These are phyloP conservation scores for Nigrospora osmanthi DNA, from an alignment of 2,329 filamentous ascomycete genomes.

Conservation along the genomic window DNA sequence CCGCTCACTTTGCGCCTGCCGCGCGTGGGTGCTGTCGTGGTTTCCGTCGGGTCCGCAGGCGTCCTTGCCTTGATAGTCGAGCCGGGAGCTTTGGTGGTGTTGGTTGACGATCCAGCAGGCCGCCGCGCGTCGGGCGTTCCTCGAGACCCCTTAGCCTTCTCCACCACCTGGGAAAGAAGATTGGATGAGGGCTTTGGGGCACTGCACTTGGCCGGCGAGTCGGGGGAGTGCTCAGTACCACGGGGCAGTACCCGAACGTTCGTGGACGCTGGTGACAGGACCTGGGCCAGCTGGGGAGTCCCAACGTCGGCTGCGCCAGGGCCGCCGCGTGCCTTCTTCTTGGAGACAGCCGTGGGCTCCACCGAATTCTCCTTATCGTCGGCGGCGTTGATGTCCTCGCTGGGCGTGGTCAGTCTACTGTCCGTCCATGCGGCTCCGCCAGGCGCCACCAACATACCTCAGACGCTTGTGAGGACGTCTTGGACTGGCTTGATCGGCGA, in stretches of 20 bases:
- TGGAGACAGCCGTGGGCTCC: conserved; percentile 53
- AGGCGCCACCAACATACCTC: conserved; percentile 31
- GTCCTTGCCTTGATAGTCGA: conserved; percentile 23
- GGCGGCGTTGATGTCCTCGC: conserved; percentile 53
- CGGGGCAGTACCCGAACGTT: conserved; percentile 65
- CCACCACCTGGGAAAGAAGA: conserved; percentile 48
- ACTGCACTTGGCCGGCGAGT: conserved; percentile 53
- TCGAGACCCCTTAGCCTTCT: conserved; percentile 51
- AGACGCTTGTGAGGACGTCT: conserved; percentile 35
- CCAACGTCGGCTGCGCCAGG: conserved; percentile 30
- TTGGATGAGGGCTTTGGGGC: conserved; percentile 30
- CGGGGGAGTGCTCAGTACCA: conserved; percentile 34
- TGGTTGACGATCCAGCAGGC: conserved; percentile 33
- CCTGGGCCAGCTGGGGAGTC: conserved; percentile 41
- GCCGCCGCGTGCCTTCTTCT: conserved; percentile 53
- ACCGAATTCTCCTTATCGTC: conserved; percentile 70
- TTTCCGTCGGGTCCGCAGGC: conserved; percentile 26
- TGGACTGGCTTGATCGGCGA: conserved; percentile 12
- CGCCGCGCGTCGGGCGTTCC: conserved; percentile 36
- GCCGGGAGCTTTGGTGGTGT: conserved; percentile 25
- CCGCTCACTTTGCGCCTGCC: conserved; percentile 47
- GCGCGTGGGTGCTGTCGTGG: conserved; percentile 35
- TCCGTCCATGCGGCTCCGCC: too few species aligned
- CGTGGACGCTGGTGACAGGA: conserved; percentile 75
- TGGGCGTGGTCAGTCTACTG: conserved; percentile 26